A percentile compares a stretch with the other conserved stretches of the same genome.
phyloP scores from a whole-genome alignment of 345 rosid species.

The Capsella bursapastoris region DNA sequence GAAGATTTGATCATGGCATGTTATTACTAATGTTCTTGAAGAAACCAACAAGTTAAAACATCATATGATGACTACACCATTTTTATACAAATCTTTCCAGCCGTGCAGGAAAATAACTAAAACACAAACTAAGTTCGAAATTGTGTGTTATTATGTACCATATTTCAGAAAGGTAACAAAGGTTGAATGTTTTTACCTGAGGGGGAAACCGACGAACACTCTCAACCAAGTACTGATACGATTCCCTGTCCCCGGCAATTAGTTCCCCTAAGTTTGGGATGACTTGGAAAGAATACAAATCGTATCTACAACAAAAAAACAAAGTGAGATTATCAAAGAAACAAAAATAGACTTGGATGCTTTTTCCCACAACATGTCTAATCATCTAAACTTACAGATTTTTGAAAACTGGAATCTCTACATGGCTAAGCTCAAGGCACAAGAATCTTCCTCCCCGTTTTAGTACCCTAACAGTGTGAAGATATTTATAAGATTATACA shows the following conservation, averaged over 20 bases:
- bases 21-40: background rate
- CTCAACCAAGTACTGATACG: slow-evolving; percentile 94
- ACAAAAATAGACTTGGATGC: background rate
- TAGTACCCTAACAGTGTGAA: slow-evolving; percentile 63
- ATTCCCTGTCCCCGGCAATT: slow-evolving; percentile 78
- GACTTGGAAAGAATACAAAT: slow-evolving; percentile 78
- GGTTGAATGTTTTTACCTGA: slow-evolving; percentile 57
- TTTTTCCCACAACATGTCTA: background rate
- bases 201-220: slow-evolving; percentile 91
- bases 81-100: background rate
- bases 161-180: background rate
- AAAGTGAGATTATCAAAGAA: slow-evolving; percentile 16
- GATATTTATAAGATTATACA: slow-evolving; percentile 5
- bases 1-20: slow-evolving; percentile 12
- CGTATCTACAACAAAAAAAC: slow-evolving; percentile 63
- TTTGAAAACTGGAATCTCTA: slow-evolving; percentile 81
- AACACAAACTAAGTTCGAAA: background rate
- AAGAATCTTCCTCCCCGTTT: slow-evolving; percentile 93
- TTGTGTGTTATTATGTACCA: background rate
- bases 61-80: slow-evolving; percentile 3
- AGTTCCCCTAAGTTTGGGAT: slow-evolving; percentile 85
- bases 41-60: slow-evolving; percentile 22
- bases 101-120: background rate
- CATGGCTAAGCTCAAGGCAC: slow-evolving; percentile 96
- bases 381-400: slow-evolving; percentile 64